Percentiles rank a stretch among this genome's conserved stretches.
Evolutionary conservation across 257 asterid species (phyloP).

Genomic region (Penstemon eatonii): DNA sequence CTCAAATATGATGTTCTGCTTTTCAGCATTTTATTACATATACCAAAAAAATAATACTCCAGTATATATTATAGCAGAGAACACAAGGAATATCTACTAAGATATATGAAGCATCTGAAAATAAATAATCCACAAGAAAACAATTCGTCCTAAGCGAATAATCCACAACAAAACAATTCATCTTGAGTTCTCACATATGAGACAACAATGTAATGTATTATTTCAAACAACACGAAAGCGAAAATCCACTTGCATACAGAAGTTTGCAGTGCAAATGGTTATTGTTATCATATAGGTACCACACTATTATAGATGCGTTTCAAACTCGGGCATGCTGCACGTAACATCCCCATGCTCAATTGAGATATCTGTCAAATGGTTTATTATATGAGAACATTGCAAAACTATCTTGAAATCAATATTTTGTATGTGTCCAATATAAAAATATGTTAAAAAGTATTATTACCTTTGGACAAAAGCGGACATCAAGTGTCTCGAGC

Average conservation of each 20-base stretch:
- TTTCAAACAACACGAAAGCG: slow-evolving; percentile 9
- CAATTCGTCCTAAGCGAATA: too few relatives aligned
- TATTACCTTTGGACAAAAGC: slow-evolving; percentile 85
- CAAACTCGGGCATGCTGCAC: slow-evolving; percentile 75
- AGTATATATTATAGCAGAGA: too few relatives aligned
- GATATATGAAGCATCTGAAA: too few relatives aligned
- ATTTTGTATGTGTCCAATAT: neutral
- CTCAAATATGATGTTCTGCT: too few relatives aligned
- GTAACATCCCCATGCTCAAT: slow-evolving; percentile 62
- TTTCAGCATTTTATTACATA: too few relatives aligned
- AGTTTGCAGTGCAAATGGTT: neutral
- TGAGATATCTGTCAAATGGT: slow-evolving; percentile 59
- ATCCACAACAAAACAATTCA: too few relatives aligned
- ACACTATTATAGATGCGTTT: slow-evolving; percentile 87
- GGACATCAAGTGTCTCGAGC: slow-evolving; percentile 98
- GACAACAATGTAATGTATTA: too few relatives aligned
- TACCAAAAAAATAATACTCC: too few relatives aligned
- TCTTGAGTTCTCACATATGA: too few relatives aligned
- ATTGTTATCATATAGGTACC: slow-evolving; percentile 41
- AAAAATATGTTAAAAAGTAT: neutral
- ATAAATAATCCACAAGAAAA: too few relatives aligned
- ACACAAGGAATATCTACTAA: too few relatives aligned
- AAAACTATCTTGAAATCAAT: neutral
- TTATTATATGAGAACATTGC: neutral
- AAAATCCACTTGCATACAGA: slow-evolving; percentile 26